Conservation (phyloP, 805 yeast species). For the Candida ipomoeae region DNA sequence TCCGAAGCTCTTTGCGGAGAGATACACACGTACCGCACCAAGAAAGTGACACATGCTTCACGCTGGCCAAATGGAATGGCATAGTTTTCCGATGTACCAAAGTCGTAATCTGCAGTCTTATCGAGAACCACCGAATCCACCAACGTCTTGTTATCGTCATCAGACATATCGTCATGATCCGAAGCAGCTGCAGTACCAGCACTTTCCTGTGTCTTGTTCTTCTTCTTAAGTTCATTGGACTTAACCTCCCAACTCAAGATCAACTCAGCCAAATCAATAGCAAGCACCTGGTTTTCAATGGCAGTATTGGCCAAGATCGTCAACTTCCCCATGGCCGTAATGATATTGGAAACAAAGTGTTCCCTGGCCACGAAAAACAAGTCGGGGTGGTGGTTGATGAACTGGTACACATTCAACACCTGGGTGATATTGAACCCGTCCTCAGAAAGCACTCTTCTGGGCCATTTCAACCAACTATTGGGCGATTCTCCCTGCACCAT, state of each 20-base stretch:
- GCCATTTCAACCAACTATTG: constrained; percentile 86
- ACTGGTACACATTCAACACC: constrained; percentile 82
- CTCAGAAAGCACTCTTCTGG: constrained; percentile 85
- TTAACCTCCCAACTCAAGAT: constrained; percentile 80
- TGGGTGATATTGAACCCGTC: constrained; percentile 84
- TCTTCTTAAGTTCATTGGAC: constrained; percentile 26
- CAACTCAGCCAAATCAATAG: constrained; percentile 84
- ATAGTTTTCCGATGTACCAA: constrained; percentile 47
- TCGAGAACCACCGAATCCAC: constrained; percentile 1
- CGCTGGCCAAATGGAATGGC: constrained; percentile 71
- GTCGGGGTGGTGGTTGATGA: constrained; percentile 80
- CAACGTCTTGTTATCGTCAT: constrained; percentile 2
- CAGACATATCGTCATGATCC: background rate
- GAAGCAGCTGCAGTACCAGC: background rate
- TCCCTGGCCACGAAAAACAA: constrained; percentile 83
- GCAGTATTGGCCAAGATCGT: constrained; percentile 75
- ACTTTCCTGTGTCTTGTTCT: background rate
- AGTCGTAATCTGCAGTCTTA: constrained; percentile 23
- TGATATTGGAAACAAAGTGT: constrained; percentile 81
- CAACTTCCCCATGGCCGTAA: constrained; percentile 88
- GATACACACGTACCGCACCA: constrained; percentile 83
- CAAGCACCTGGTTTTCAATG: constrained; percentile 75
- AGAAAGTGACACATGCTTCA: constrained; percentile 85
- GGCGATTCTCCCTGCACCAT: constrained; percentile 53
- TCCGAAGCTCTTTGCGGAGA: constrained; percentile 83